Percentiles rank a stretch among this genome's conserved stretches.
phyloP scores from a whole-genome alignment of 495 filamentous ascomycete genomes.

The Cladorrhinum samala region DNA sequence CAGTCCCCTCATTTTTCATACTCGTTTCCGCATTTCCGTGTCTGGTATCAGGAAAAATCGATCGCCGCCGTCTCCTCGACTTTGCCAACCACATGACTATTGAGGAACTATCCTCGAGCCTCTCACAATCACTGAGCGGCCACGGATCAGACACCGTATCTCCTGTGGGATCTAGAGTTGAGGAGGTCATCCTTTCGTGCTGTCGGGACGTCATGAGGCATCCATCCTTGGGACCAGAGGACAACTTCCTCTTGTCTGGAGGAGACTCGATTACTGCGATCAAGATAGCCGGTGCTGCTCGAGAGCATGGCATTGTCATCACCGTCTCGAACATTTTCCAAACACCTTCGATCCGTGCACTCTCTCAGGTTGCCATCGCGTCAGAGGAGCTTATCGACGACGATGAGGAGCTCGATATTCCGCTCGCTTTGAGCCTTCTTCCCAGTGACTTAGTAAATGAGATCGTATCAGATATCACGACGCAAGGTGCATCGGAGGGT shows the following conservation, averaged over 20 bases:
- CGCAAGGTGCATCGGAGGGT: not conserved
- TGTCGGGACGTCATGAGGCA: conserved; percentile 1
- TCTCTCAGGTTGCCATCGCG: not conserved
- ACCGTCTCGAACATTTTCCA: conserved; percentile 6
- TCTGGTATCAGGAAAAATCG: conserved; percentile 3
- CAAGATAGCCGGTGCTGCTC: conserved; percentile 4
- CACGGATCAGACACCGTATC: not conserved
- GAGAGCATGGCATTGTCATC: not conserved
- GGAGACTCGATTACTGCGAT: conserved; percentile 4
- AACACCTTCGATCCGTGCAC: not conserved
- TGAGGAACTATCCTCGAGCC: conserved; percentile 1
- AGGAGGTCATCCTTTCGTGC: conserved; percentile 2
- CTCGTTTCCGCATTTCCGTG: not conserved
- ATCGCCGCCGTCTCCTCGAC: conserved; percentile 1
- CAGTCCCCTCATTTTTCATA: conserved; percentile 4
- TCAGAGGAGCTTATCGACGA: not conserved
- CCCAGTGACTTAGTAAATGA: conserved; percentile 5
- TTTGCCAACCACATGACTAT: conserved; percentile 3
- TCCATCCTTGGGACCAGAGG: conserved; percentile 1
- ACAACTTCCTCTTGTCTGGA: conserved; percentile 6
- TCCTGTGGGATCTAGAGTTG: not conserved
- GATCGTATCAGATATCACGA: not conserved
- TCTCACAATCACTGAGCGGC: not conserved
- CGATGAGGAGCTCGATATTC: conserved; percentile 7
- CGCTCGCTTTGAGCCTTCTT: conserved; percentile 2